Percentiles rank a stretch among this genome's conserved stretches.
Conservation (phyloP, 305 asterid species). For the Solanum hybrid region DNA sequence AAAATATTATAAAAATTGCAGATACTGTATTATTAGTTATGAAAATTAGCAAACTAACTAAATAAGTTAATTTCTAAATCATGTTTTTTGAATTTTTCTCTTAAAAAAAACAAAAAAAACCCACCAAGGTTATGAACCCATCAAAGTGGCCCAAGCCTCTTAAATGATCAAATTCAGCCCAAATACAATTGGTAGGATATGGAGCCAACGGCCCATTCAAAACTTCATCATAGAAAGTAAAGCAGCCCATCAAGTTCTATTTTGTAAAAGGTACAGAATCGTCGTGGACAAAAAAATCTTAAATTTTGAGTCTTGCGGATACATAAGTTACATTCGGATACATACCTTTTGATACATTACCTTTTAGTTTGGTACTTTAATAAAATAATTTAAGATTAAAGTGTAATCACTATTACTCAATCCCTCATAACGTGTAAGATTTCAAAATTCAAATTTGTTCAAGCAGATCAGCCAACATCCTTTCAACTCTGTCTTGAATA, state of each 20-base stretch:
- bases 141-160: not conserved
- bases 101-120: too few relatives aligned
- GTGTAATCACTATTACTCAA: not conserved
- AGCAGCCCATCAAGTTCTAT: not conserved
- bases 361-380: too few relatives aligned
- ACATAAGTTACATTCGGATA: not conserved
- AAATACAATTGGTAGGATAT: not conserved
- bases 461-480: not conserved
- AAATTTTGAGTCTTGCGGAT: not conserved
- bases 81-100: not conserved
- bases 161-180: not conserved
- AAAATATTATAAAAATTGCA: not conserved
- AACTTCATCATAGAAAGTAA: not conserved
- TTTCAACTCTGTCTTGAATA: not conserved
- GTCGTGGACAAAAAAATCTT: too few relatives aligned
- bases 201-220: not conserved
- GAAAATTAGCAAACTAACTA: not conserved
- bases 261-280: not conserved
- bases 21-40: not conserved
- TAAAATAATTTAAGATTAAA: too few relatives aligned
- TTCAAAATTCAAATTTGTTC: not conserved
- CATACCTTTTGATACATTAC: too few relatives aligned
- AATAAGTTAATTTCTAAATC: not conserved
- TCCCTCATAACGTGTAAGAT: not conserved
- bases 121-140: not conserved